These are phyloP conservation scores for Amphicarpaea edgeworthii DNA, from an alignment of 306 rosid genomes.

Conservation along the genomic window DNA sequence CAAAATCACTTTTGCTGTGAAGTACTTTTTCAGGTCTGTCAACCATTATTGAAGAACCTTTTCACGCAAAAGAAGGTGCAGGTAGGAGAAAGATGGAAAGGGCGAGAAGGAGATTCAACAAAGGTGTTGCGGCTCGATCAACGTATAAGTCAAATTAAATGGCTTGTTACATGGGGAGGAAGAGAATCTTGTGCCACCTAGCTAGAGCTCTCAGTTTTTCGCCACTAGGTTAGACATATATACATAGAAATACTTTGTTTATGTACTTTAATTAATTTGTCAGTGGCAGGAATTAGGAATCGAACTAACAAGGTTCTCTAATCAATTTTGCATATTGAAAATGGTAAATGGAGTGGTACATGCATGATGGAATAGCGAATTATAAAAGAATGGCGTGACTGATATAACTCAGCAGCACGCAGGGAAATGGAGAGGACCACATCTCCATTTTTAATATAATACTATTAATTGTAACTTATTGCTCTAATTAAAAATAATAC, in stretches of 20 bases:
- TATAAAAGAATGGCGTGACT: conserved; percentile 37
- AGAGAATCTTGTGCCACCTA: conserved; percentile 32
- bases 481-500: conserved; percentile 2
- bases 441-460: conserved; percentile 46
- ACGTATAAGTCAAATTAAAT: conserved; percentile 36
- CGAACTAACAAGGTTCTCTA: neutral
- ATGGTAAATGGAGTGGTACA: conserved; percentile 29
- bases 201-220: conserved; percentile 9
- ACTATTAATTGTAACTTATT: conserved; percentile 1
- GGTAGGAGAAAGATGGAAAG: conserved; percentile 62
- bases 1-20: conserved; percentile 37
- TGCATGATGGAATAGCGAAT: neutral
- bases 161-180: conserved; percentile 23
- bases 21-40: conserved; percentile 61
- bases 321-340: conserved; percentile 26
- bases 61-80: conserved; percentile 49
- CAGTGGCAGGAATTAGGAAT: conserved; percentile 22
- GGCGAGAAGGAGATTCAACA: conserved; percentile 55
- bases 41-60: conserved; percentile 65
- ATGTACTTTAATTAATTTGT: conserved; percentile 25
- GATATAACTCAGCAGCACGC: conserved; percentile 13
- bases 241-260: conserved; percentile 18
- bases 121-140: conserved; percentile 40
- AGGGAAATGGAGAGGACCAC: conserved; percentile 60
- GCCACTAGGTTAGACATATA: conserved; percentile 31